Evolutionary conservation across 1,284 basidiomycete genomes (phyloP).

Genomic region (Malassezia yamatoensis): DNA sequence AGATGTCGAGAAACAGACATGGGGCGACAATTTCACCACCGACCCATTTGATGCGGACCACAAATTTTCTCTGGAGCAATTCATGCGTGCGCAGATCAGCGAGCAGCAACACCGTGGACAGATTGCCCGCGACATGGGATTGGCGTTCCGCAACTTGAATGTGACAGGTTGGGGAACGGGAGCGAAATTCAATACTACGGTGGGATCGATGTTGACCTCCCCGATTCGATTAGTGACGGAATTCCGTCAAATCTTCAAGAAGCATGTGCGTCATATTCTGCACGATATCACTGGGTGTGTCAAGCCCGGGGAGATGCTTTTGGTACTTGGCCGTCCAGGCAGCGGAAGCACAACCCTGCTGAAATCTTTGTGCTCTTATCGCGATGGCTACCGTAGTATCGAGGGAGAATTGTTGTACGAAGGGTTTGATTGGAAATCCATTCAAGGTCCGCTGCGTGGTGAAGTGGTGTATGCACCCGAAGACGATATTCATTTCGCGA

Average conservation of each 20-base stretch:
- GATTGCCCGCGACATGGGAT: constrained; percentile 22
- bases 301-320: constrained; percentile 41
- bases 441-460: constrained; percentile 28
- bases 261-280: constrained; percentile 32
- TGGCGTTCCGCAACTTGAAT: constrained; percentile 24
- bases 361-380: constrained; percentile 36
- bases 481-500: constrained; percentile 32
- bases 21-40: background rate
- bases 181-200: constrained; percentile 21
- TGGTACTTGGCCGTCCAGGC: constrained; percentile 40
- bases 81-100: constrained; percentile 33
- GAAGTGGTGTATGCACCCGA: constrained; percentile 33
- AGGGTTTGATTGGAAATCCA: constrained; percentile 29
- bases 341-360: constrained; percentile 36
- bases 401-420: constrained; percentile 27
- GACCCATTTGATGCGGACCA: constrained; percentile 19
- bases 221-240: constrained; percentile 20
- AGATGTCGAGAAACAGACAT: constrained; percentile 7
- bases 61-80: constrained; percentile 46
- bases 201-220: constrained; percentile 24
- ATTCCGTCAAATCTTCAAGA: constrained; percentile 20
- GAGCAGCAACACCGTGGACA: constrained; percentile 25
- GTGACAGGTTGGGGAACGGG: constrained; percentile 32
- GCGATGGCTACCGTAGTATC: constrained; percentile 35
- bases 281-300: constrained; percentile 30